phyloP scores from a whole-genome alignment of 1,284 basidiomycete genomes.

The Irpex sp. region DNA sequence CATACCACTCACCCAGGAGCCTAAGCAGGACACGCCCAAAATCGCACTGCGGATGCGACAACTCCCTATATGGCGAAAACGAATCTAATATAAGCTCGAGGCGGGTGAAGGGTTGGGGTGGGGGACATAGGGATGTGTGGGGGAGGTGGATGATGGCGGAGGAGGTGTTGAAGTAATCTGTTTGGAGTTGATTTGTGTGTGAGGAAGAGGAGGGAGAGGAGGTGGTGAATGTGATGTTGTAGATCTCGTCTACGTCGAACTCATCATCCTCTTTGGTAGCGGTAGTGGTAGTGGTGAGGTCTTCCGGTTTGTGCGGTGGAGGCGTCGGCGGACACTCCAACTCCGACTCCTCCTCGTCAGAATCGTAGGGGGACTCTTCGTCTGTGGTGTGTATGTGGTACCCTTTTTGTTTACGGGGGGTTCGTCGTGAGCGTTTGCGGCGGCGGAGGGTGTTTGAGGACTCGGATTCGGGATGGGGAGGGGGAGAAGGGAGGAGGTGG shows the following conservation, averaged over 20 bases:
- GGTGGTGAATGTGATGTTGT: neutral
- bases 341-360: neutral
- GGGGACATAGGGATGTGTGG: too few relatives aligned
- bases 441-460: too few relatives aligned
- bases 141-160: too few relatives aligned
- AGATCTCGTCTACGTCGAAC: neutral
- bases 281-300: too few relatives aligned
- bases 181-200: too few relatives aligned
- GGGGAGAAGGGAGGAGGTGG: too few relatives aligned
- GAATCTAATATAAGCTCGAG: slow-evolving; percentile 39
- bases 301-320: too few relatives aligned
- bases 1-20: slow-evolving; percentile 30
- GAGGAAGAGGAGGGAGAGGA: too few relatives aligned
- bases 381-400: slow-evolving; percentile 8
- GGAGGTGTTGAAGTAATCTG: too few relatives aligned
- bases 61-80: slow-evolving; percentile 50
- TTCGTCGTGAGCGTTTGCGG: neutral
- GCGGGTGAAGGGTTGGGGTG: too few relatives aligned
- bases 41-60: slow-evolving; percentile 43
- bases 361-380: neutral
- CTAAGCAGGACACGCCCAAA: slow-evolving; percentile 37
- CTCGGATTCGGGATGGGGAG: too few relatives aligned
- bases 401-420: neutral
- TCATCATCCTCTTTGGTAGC: too few relatives aligned
- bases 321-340: neutral